These are phyloP conservation scores for Tylopilus sp. DNA, from an alignment of 768 basidiomycete genomes.

Conservation along the genomic window DNA sequence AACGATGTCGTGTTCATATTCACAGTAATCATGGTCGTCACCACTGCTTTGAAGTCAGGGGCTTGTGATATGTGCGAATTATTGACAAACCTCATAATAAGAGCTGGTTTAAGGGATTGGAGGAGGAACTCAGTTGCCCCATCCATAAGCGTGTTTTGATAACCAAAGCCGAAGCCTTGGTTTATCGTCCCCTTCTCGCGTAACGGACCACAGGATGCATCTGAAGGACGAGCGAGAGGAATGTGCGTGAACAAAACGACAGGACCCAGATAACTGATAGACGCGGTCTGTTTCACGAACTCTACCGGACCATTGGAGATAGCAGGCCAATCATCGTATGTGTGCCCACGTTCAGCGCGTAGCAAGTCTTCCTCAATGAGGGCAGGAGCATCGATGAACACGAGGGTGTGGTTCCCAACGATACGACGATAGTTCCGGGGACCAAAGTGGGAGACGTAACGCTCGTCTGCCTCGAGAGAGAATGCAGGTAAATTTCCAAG, in stretches of 20 bases:
- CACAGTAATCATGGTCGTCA: constrained; percentile 96
- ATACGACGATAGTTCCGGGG: constrained; percentile 59
- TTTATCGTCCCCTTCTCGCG: constrained; percentile 74
- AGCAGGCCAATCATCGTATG: constrained; percentile 47
- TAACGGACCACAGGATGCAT: constrained; percentile 68
- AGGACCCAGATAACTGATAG: constrained; percentile 36
- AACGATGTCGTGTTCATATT: constrained; percentile 51
- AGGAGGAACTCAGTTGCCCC: constrained; percentile 67
- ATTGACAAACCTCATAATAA: constrained; percentile 67
- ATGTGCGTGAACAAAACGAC: constrained; percentile 83
- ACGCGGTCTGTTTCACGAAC: constrained; percentile 45
- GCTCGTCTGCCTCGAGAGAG: constrained; percentile 43
- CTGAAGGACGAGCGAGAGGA: constrained; percentile 74
- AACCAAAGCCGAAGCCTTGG: constrained; percentile 73
- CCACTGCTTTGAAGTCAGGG: constrained; percentile 47
- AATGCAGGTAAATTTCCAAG: constrained; percentile 29
- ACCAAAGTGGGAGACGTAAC: constrained; percentile 78
- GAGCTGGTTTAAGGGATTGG: constrained; percentile 54
- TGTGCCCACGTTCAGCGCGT: constrained; percentile 40
- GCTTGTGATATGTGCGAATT: background rate
- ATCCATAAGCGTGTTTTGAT: constrained; percentile 78
- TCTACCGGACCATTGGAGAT: constrained; percentile 50
- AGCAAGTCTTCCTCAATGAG: constrained; percentile 71
- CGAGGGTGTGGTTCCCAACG: constrained; percentile 67
- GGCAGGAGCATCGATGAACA: constrained; percentile 71